These are phyloP conservation scores for Erythrophleum fordii DNA, from an alignment of 306 rosid genomes.

Conservation along the genomic window DNA sequence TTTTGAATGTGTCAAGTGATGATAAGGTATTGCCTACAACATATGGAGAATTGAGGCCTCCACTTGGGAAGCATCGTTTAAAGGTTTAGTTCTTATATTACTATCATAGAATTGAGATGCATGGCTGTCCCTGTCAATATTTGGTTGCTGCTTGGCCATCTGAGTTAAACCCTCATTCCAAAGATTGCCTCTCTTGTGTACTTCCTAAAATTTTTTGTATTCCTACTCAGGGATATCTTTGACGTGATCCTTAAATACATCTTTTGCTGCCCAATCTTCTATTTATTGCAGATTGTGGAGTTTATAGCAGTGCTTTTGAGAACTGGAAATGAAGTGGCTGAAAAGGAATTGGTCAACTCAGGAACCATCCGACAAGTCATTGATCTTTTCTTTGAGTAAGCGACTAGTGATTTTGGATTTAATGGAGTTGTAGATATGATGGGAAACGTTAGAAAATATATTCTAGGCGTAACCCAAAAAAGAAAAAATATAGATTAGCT, in stretches of 20 bases:
- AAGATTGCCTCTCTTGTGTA: conserved; percentile 3
- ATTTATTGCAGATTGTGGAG: conserved; percentile 78
- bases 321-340: conserved; percentile 80
- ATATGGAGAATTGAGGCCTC: conserved; percentile 94
- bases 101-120: conserved; percentile 14
- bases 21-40: conserved; percentile 79
- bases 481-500: no score
- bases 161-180: conserved; percentile 12
- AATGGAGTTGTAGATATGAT: conserved; percentile 7
- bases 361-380: conserved; percentile 84
- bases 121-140: not conserved
- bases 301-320: conserved; percentile 88
- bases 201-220: not conserved
- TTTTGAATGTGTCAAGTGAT: conserved; percentile 76
- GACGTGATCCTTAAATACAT: conserved; percentile 18
- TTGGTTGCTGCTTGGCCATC: conserved; percentile 6
- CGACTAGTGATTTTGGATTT: conserved; percentile 14
- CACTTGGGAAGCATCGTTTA: conserved; percentile 94
- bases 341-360: conserved; percentile 89
- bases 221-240: conserved; percentile 11
- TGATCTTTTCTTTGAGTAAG: conserved; percentile 98
- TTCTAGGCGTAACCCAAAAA: no score
- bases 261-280: conserved; percentile 28
- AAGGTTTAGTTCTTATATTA: conserved; percentile 65
- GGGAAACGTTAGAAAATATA: no score